Evolutionary conservation across 345 rosid species (phyloP).

Genomic region (Eucalyptus coolabah): DNA sequence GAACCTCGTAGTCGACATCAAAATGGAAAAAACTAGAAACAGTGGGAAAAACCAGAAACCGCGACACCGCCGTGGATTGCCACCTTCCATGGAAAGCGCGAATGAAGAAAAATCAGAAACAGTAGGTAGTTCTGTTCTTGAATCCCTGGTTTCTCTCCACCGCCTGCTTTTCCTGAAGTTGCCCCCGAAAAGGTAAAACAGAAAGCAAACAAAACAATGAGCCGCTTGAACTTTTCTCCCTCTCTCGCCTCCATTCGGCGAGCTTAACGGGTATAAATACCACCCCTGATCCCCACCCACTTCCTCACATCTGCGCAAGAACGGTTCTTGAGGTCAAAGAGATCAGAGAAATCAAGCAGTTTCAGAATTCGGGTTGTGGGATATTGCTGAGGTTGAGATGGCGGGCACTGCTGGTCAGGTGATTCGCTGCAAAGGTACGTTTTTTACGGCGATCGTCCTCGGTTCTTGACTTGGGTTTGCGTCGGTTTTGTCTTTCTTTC

Average conservation of each 20-base stretch:
- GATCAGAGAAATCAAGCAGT: not conserved
- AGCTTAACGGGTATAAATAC: not conserved
- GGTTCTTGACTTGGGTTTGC: not conserved
- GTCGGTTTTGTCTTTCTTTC: not conserved
- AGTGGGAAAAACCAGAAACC: not conserved
- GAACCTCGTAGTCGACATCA: not conserved
- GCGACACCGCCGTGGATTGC: not conserved
- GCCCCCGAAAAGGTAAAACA: too few relatives aligned
- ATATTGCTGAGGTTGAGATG: not conserved
- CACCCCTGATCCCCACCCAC: not conserved
- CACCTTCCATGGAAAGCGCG: not conserved
- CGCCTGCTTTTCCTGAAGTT: too few relatives aligned
- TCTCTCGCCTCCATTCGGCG: not conserved
- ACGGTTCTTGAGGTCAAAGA: not conserved
- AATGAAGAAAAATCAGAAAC: not conserved
- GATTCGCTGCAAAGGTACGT: conserved; percentile 28
- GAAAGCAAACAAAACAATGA: too few relatives aligned
- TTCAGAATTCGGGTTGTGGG: not conserved
- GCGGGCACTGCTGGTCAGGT: conserved; percentile 18
- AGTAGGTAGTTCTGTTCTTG: not conserved
- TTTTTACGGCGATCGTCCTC: not conserved
- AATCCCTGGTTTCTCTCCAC: too few relatives aligned
- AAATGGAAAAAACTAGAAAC: not conserved
- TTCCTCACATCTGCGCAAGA: not conserved
- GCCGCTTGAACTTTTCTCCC: not conserved